phyloP scores from a whole-genome alignment of 352 stramenopile genomes.

The Pythium pyrilobum region DNA sequence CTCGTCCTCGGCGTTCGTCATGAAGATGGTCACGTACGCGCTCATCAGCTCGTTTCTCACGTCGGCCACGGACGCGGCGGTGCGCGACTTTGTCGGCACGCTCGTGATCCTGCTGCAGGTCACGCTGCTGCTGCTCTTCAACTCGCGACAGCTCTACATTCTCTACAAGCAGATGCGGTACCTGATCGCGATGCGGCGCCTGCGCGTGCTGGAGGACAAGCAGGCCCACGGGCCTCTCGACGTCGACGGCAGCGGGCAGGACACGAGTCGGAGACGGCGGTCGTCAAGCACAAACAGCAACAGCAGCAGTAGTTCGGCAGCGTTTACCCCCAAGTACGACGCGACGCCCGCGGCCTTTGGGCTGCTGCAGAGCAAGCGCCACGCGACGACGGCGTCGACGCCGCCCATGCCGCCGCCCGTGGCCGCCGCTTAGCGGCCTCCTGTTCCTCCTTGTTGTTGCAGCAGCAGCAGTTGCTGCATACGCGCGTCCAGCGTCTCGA shows the following conservation, averaged over 20 bases:
- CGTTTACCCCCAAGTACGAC: conserved; percentile 35
- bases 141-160: conserved; percentile 71
- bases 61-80: conserved; percentile 29
- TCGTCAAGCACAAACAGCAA: conserved; percentile 10
- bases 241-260: background rate
- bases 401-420: conserved; percentile 12
- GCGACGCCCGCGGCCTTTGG: conserved; percentile 22
- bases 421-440: conserved; percentile 14
- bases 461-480: conserved; percentile 29
- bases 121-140: conserved; percentile 62
- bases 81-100: conserved; percentile 56
- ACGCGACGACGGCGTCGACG: conserved; percentile 20
- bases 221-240: conserved; percentile 17
- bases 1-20: conserved; percentile 64
- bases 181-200: conserved; percentile 43
- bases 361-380: conserved; percentile 29
- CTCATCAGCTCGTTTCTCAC: conserved; percentile 78
- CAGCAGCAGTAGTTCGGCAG: conserved; percentile 23
- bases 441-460: too few species aligned
- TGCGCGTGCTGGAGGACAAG: conserved; percentile 25
- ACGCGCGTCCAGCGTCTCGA: conserved; percentile 66
- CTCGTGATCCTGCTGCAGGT: conserved; percentile 65
- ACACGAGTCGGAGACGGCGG: background rate
- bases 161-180: conserved; percentile 73
- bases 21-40: conserved; percentile 81